Evolutionary conservation across 1,284 basidiomycete genomes (phyloP), one percentile per base, ranked within the genome.

Genomic region (Ganoderma lucidum): DNA sequence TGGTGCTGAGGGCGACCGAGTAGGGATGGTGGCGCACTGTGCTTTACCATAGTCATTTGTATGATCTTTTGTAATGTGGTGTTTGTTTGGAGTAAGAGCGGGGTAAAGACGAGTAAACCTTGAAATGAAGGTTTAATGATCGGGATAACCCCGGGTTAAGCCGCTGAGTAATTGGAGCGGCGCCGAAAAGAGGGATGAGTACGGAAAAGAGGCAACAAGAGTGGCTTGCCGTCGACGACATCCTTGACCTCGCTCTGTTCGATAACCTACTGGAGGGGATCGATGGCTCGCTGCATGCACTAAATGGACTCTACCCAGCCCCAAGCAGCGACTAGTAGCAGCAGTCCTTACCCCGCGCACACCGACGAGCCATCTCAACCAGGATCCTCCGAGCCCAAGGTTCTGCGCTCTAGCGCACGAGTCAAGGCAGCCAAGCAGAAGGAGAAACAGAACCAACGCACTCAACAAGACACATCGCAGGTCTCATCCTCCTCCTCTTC

Each of bases 291-390:
- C 87, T 82, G 89, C 85, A 90, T 87, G 84, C 83, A 88, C 90
- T 93, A 93, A 92, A 93, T 93, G 91, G 91, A 93, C 90, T 88
- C 91, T 88, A 84, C 82, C 80, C 83, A 91, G 84, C 83, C 85
- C 79, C 85, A 85, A 86, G 88, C 89, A 87, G 88, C 87, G 86
- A 88, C 87, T 81, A 88, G 83, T 77, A 79, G 82, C 85, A 85
- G 87, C 81, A 89, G 84, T 82, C 80, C 84, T 81, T 74, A 69
- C 73, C 71, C 67, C 70, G 67, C 74, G 71, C 76, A 78, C 67
- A 67, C 74, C 73, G 75, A 74, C 77, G 75, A 75, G 69, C 72
- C 76, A 75, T 76, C 78, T 60, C 72, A 75, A 23, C 71, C 77
- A 58, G 73, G 74, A 68, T 65, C 78, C 72, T 73, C 81, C 74